These are phyloP conservation scores for Kuraishia floccosa DNA, from an alignment of 805 yeast genomes.

Conservation along the genomic window DNA sequence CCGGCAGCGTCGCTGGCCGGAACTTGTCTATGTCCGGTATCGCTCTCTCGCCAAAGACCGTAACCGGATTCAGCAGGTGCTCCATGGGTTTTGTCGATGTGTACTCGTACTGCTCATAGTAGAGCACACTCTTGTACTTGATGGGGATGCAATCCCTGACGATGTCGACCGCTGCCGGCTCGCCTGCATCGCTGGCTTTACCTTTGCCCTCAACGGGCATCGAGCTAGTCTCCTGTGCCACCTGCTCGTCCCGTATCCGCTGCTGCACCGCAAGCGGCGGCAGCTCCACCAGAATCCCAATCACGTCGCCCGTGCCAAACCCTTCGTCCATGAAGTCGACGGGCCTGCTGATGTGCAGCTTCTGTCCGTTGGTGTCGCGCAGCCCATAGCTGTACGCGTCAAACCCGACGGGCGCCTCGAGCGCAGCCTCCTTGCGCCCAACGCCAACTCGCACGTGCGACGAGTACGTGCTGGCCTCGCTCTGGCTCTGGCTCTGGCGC, in stretches of 20 bases:
- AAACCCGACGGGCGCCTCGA: slow-evolving; percentile 93
- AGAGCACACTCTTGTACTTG: slow-evolving; percentile 62
- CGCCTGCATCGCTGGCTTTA: slow-evolving; percentile 7
- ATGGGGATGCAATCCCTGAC: slow-evolving; percentile 83
- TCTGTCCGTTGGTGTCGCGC: slow-evolving; percentile 68
- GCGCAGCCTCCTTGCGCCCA: slow-evolving; percentile 73
- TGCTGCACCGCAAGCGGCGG: slow-evolving; percentile 43
- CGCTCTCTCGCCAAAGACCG: slow-evolving; percentile 60
- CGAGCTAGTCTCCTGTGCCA: slow-evolving; percentile 12
- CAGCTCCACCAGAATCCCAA: slow-evolving; percentile 66
- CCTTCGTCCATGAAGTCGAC: slow-evolving; percentile 40
- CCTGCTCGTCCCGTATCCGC: slow-evolving; percentile 25
- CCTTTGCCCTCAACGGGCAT: background rate
- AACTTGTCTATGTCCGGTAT: slow-evolving; percentile 36
- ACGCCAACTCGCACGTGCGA: slow-evolving; percentile 76
- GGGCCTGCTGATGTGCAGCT: slow-evolving; percentile 67
- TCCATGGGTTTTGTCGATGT: slow-evolving; percentile 59
- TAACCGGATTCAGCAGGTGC: slow-evolving; percentile 61
- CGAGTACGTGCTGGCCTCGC: background rate
- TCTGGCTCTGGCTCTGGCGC: background rate
- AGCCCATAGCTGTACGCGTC: slow-evolving; percentile 92
- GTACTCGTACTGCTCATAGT: slow-evolving; percentile 80
- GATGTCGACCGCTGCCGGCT: slow-evolving; percentile 26
- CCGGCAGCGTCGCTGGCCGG: slow-evolving; percentile 35
- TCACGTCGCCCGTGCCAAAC: slow-evolving; percentile 65